Conservation (phyloP, 192 early-diverging fungal species). For the Helicostylum pulchrum region DNA sequence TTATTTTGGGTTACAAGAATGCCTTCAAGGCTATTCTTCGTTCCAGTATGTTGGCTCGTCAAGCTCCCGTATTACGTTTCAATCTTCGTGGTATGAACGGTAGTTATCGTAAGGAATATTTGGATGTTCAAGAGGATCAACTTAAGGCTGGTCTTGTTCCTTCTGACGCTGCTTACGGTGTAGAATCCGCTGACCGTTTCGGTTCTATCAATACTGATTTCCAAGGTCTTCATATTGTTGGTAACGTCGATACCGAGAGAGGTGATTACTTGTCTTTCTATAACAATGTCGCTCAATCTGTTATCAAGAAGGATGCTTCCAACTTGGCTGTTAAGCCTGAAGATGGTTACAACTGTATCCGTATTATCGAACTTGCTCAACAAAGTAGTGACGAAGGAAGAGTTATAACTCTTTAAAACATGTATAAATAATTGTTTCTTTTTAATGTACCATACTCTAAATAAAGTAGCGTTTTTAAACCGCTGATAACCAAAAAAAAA, state of each 20-base stretch:
- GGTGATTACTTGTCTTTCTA: conserved; percentile 65
- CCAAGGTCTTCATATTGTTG: conserved; percentile 46
- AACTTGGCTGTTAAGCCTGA: conserved; percentile 58
- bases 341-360: conserved; percentile 63
- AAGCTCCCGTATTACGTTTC: conserved; percentile 58
- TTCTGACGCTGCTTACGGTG: conserved; percentile 47
- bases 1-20: conserved; percentile 58
- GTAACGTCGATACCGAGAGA: conserved; percentile 52
- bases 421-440: too few relatives aligned
- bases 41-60: conserved; percentile 65
- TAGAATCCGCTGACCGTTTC: conserved; percentile 45
- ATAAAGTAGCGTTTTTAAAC: too few relatives aligned
- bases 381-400: conserved; percentile 55
- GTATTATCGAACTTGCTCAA: conserved; percentile 66
- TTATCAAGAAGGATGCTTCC: conserved; percentile 38
- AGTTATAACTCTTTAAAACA: conserved; percentile 43
- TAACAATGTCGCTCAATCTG: conserved; percentile 59
- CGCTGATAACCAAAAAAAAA: too few relatives aligned
- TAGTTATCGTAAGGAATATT: conserved; percentile 59
- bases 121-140: conserved; percentile 75
- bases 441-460: too few relatives aligned
- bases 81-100: conserved; percentile 67
- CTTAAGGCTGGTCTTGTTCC: conserved; percentile 63
- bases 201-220: conserved; percentile 53
- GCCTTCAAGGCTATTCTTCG: conserved; percentile 60